Conservation (phyloP, 75 land plant genomes). For the Cupressus sempervirens region DNA sequence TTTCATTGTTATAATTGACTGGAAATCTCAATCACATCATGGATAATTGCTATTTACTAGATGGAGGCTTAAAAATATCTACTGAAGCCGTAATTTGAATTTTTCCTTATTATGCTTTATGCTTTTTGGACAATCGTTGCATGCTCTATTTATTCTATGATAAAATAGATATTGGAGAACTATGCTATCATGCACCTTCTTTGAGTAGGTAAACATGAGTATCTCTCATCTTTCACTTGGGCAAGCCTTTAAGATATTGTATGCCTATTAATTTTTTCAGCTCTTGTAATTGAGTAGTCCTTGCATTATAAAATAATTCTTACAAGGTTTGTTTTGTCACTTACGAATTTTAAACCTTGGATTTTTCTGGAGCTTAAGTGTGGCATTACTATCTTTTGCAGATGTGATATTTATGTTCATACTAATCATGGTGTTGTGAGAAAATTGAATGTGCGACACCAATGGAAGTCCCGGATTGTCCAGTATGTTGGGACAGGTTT, state of each 20-base stretch:
- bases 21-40: too few relatives aligned
- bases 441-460: background rate
- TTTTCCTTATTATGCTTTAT: background rate
- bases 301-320: background rate
- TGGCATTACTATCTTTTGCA: background rate
- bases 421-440: background rate
- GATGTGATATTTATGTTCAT: background rate
- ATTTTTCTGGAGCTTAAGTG: background rate
- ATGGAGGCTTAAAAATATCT: background rate
- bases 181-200: background rate
- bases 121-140: background rate
- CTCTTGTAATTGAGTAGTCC: background rate
- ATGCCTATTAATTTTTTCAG: background rate
- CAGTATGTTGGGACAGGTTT: conserved; percentile 46
- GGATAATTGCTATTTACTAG: background rate
- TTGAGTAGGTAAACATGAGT: background rate
- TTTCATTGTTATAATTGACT: background rate
- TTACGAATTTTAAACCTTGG: background rate
- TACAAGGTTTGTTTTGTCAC: background rate
- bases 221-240: background rate
- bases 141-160: background rate
- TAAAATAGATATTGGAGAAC: background rate
- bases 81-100: background rate
- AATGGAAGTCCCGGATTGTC: conserved; percentile 42
- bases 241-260: background rate